phyloP scores from a whole-genome alignment of 2,329 filamentous ascomycete genomes.

The Dactylellina haptotyla region DNA sequence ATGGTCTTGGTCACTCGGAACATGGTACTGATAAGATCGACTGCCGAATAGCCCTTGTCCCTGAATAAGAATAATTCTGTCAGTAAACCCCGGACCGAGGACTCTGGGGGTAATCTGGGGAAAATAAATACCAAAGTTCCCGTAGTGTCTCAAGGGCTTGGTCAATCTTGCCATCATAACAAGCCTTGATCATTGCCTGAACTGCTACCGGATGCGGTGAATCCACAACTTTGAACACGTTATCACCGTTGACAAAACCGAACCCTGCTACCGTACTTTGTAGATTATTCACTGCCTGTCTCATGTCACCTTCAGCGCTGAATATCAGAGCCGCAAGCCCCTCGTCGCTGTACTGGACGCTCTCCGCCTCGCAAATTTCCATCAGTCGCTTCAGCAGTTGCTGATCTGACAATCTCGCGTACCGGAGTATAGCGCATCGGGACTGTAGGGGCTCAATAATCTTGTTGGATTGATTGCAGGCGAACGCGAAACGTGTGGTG shows the following conservation, averaged over 20 bases:
- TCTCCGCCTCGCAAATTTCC: conserved; percentile 92
- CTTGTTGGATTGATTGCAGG: conserved; percentile 98
- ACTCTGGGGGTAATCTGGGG: not conserved
- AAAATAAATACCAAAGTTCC: conserved; percentile 75
- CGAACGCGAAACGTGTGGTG: conserved; percentile 96
- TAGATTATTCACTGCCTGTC: conserved; percentile 97
- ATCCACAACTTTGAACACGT: conserved; percentile 97
- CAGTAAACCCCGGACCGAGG: conserved; percentile 1
- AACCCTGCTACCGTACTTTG: conserved; percentile 94
- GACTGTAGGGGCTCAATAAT: conserved; percentile 99
- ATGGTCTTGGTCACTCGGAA: conserved; percentile 98
- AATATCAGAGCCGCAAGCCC: conserved; percentile 96
- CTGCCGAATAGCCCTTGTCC: conserved; percentile 92
- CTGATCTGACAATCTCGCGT: conserved; percentile 87
- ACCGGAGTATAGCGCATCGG: conserved; percentile 92
- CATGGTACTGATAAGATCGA: conserved; percentile 99
- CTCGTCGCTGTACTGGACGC: conserved; percentile 89
- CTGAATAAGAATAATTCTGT: conserved; percentile 56
- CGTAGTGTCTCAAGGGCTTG: conserved; percentile 84
- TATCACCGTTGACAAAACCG: conserved; percentile 95
- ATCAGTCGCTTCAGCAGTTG: conserved; percentile 90
- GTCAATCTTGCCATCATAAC: conserved; percentile 90
- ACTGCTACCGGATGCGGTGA: conserved; percentile 97
- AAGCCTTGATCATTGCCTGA: conserved; percentile 97
- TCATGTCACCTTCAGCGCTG: conserved; percentile 97